phyloP scores from a whole-genome alignment of 23 red algal genomes.

The Agarophyton chilense region DNA sequence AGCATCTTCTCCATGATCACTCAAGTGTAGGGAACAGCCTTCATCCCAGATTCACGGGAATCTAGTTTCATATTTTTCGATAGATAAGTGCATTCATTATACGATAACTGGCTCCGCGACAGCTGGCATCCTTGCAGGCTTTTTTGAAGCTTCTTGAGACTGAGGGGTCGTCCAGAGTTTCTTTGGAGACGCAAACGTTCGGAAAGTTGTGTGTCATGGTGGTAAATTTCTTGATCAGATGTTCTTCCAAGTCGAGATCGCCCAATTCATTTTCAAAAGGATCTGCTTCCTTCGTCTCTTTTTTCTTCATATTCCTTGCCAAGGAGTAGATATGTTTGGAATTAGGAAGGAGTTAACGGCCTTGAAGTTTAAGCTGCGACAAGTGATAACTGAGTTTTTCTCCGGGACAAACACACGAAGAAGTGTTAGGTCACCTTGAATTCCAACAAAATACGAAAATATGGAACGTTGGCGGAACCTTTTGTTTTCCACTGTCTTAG shows the following conservation, averaged over 20 bases:
- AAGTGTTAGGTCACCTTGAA: background rate
- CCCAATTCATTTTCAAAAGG: background rate
- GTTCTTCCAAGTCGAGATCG: background rate
- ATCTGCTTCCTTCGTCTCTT: background rate
- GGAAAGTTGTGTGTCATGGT: background rate
- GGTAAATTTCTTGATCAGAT: background rate
- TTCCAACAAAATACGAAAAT: background rate
- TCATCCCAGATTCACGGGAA: background rate
- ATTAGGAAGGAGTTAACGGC: background rate
- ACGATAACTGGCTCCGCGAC: constrained; percentile 24
- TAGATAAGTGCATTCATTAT: background rate
- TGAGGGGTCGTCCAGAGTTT: constrained; percentile 1
- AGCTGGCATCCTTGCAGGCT: background rate
- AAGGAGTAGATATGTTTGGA: background rate
- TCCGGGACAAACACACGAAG: too few relatives aligned
- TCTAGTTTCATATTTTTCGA: background rate
- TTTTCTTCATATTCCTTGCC: background rate
- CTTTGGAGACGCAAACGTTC: constrained; percentile 1
- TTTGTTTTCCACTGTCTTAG: background rate
- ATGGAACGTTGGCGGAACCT: background rate
- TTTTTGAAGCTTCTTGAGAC: background rate
- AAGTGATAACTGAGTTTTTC: too few relatives aligned
- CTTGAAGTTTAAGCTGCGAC: background rate
- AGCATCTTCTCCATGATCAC: constrained; percentile 1
- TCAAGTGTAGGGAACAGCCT: background rate